These are phyloP conservation scores for Aspergillus latus DNA, from an alignment of 2,329 filamentous ascomycete species.

Conservation along the genomic window DNA sequence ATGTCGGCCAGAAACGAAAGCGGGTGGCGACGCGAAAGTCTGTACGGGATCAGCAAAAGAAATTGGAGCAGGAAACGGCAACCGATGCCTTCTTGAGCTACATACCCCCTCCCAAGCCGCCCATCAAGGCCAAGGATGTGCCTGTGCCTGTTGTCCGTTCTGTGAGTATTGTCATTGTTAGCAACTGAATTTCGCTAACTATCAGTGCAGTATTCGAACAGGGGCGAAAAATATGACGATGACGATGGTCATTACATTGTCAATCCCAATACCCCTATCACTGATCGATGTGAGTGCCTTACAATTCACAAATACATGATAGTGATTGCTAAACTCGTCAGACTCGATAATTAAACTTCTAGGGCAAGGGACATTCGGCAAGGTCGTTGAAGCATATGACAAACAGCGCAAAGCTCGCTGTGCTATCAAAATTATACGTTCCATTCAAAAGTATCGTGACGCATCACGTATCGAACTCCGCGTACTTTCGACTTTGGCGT, in stretches of 20 bases:
- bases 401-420: constrained; percentile 74
- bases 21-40: constrained; percentile 73
- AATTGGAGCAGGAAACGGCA: constrained; percentile 69
- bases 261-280: constrained; percentile 78
- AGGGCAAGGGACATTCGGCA: constrained; percentile 96
- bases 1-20: constrained; percentile 85
- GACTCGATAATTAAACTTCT: constrained; percentile 87
- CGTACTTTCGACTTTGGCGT: constrained; percentile 85
- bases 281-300: constrained; percentile 78
- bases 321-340: constrained; percentile 20
- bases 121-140: constrained; percentile 85
- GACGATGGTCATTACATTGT: constrained; percentile 98
- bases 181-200: too few species aligned
- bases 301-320: not conserved
- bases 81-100: constrained; percentile 75
- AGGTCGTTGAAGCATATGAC: constrained; percentile 92
- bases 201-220: constrained; percentile 45
- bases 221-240: constrained; percentile 79
- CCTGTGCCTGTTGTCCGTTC: constrained; percentile 60
- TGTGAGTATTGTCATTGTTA: constrained; percentile 45
- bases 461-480: constrained; percentile 92
- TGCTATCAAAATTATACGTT: constrained; percentile 96
- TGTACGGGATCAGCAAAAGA: constrained; percentile 76
- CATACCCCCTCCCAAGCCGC: constrained; percentile 80
- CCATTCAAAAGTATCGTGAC: constrained; percentile 96